These are phyloP conservation scores for Leucoagaricus sp. DNA, from an alignment of 1,284 basidiomycete genomes.

Conservation along the genomic window DNA sequence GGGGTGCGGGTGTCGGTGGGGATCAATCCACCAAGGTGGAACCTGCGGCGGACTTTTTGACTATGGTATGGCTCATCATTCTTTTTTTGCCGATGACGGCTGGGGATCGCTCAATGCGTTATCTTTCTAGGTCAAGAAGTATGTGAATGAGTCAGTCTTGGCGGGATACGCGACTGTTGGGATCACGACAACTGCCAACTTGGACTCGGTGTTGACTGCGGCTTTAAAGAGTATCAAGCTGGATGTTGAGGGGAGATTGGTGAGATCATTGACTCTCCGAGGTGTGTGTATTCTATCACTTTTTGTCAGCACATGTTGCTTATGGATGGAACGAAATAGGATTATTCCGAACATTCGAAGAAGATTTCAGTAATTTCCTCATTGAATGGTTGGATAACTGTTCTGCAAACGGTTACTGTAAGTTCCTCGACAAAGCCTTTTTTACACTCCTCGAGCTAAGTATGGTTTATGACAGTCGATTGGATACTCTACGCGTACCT, in stretches of 20 bases:
- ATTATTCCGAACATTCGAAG: slow-evolving; percentile 49
- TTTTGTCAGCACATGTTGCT: neutral
- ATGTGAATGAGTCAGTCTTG: slow-evolving; percentile 45
- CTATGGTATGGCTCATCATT: neutral
- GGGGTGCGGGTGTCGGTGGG: slow-evolving; percentile 53
- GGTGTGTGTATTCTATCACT: slow-evolving; percentile 40
- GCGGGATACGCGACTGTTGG: slow-evolving; percentile 48
- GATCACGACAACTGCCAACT: slow-evolving; percentile 49
- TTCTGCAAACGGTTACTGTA: slow-evolving; percentile 49
- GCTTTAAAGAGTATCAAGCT: slow-evolving; percentile 43
- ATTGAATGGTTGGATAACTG: slow-evolving; percentile 61
- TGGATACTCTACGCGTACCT: slow-evolving; percentile 58
- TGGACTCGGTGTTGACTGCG: slow-evolving; percentile 53
- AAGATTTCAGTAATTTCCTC: slow-evolving; percentile 46
- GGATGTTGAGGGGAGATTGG: slow-evolving; percentile 58
- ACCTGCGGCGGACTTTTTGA: slow-evolving; percentile 41
- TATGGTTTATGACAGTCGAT: slow-evolving; percentile 42
- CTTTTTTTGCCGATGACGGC: neutral
- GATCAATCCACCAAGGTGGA: slow-evolving; percentile 26
- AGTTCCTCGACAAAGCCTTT: slow-evolving; percentile 30
- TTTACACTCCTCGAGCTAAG: too few relatives aligned
- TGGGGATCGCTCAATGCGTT: neutral
- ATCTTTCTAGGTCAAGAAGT: slow-evolving; percentile 43
- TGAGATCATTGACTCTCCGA: slow-evolving; percentile 45
- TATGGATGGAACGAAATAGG: slow-evolving; percentile 31